Conservation (phyloP, 2,329 filamentous ascomycete species). For the Penicillium corylophilum region DNA sequence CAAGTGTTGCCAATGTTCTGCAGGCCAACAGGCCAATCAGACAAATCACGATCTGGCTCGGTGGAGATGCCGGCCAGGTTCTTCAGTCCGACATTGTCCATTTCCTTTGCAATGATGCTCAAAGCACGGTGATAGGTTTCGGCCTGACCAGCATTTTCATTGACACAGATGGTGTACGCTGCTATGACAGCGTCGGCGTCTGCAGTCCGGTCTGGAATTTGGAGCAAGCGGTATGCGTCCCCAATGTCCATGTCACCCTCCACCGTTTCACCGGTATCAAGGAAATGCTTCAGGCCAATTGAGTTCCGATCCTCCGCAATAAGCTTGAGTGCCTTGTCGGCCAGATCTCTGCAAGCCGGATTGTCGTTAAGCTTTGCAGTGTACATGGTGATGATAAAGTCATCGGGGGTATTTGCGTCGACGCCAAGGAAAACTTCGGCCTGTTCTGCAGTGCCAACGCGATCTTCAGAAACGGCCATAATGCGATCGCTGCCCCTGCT, state of each 20-base stretch:
- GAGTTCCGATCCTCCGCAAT: slow-evolving; percentile 62
- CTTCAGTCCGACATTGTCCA: slow-evolving; percentile 39
- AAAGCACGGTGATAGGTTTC: slow-evolving; percentile 50
- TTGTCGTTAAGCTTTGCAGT: slow-evolving; percentile 57
- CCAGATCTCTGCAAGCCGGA: slow-evolving; percentile 50
- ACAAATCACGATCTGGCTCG: slow-evolving; percentile 34
- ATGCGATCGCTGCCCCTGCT: slow-evolving; percentile 59
- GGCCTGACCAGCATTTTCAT: slow-evolving; percentile 47
- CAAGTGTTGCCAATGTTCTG: slow-evolving; percentile 97
- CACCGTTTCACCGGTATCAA: slow-evolving; percentile 52
- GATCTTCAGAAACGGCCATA: slow-evolving; percentile 57
- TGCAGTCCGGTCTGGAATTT: slow-evolving; percentile 54
- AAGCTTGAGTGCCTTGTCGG: slow-evolving; percentile 56
- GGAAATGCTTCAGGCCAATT: slow-evolving; percentile 51
- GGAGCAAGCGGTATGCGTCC: slow-evolving; percentile 53
- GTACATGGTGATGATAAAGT: slow-evolving; percentile 59
- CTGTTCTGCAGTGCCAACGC: slow-evolving; percentile 62
- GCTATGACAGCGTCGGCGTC: slow-evolving; percentile 52
- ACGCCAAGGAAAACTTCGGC: slow-evolving; percentile 63
- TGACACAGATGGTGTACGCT: slow-evolving; percentile 48
- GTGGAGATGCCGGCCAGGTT: slow-evolving; percentile 32
- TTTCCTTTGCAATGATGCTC: slow-evolving; percentile 47
- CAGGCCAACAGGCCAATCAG: slow-evolving; percentile 75
- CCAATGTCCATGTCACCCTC: slow-evolving; percentile 56
- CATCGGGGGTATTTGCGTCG: slow-evolving; percentile 51